Conservation (phyloP, 352 stramenopile species). For the Blastocystis sp. region DNA sequence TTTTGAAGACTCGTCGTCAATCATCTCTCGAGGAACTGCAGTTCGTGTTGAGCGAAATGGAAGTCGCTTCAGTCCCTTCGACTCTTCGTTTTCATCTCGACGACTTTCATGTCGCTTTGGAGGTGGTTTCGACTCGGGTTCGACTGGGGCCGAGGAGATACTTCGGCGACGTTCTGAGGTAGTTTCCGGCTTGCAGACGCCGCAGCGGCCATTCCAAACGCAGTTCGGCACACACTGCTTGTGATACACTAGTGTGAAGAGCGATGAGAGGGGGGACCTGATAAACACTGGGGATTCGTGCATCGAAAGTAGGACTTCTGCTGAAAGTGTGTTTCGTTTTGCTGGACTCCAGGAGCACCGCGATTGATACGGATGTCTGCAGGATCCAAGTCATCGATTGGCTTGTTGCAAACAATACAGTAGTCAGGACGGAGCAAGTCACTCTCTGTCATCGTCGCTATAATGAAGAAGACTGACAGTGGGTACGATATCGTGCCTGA, state of each 20-base stretch:
- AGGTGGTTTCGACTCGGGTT: not conserved
- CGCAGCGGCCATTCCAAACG: not conserved
- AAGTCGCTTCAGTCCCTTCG: not conserved
- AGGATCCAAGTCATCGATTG: slow-evolving; percentile 23
- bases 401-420: slow-evolving; percentile 43
- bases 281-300: slow-evolving; percentile 35
- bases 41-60: not conserved
- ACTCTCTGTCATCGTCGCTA: slow-evolving; percentile 3
- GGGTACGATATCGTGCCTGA: not conserved
- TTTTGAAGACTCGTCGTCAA: not conserved
- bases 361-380: not conserved
- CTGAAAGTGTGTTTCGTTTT: not conserved
- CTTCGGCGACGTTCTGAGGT: not conserved
- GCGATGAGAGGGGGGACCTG: not conserved
- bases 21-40: not conserved
- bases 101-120: not conserved
- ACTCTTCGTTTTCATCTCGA: not conserved
- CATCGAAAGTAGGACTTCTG: slow-evolving; percentile 36
- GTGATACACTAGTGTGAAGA: slow-evolving; percentile 34
- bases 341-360: not conserved
- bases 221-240: slow-evolving; percentile 17
- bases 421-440: not conserved
- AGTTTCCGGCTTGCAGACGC: not conserved
- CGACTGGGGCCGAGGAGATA: not conserved
- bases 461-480: not conserved